Evolutionary conservation across 805 yeast species (phyloP).

Genomic region (Starmerella sp.): DNA sequence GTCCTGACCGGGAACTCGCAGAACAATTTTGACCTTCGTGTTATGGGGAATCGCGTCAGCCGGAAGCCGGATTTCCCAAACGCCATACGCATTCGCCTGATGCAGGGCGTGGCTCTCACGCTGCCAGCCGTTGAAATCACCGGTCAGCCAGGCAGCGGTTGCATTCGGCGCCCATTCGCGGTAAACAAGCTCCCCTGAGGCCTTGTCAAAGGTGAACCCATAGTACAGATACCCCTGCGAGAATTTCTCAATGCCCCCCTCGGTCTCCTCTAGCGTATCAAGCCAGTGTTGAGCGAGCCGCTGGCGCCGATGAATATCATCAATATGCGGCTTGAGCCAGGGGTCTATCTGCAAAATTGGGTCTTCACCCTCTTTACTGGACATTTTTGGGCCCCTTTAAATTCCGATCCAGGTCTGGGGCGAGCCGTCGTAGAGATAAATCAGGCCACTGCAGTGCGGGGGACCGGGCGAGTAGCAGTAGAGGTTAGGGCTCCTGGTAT

Average conservation of each 20-base stretch:
- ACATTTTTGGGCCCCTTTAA: neutral
- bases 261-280: constrained; percentile 41
- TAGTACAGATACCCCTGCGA: constrained; percentile 64
- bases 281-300: constrained; percentile 55
- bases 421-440: too few species aligned
- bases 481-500: too few species aligned
- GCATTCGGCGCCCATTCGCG: constrained; percentile 93
- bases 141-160: constrained; percentile 58
- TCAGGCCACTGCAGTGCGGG: too few species aligned
- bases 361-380: neutral
- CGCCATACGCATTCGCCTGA: constrained; percentile 53
- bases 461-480: too few species aligned
- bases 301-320: constrained; percentile 59
- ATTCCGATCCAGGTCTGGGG: too few species aligned
- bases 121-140: constrained; percentile 87
- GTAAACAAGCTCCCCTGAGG: constrained; percentile 46
- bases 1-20: constrained; percentile 51
- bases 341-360: constrained; percentile 63
- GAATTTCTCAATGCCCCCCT: constrained; percentile 57
- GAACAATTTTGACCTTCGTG: constrained; percentile 53
- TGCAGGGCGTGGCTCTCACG: constrained; percentile 42
- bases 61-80: constrained; percentile 52
- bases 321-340: constrained; percentile 68
- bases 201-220: constrained; percentile 58
- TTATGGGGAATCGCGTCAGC: constrained; percentile 68